phyloP scores from a whole-genome alignment of 2,329 filamentous ascomycete genomes.

The Colletotrichum costaricense region DNA sequence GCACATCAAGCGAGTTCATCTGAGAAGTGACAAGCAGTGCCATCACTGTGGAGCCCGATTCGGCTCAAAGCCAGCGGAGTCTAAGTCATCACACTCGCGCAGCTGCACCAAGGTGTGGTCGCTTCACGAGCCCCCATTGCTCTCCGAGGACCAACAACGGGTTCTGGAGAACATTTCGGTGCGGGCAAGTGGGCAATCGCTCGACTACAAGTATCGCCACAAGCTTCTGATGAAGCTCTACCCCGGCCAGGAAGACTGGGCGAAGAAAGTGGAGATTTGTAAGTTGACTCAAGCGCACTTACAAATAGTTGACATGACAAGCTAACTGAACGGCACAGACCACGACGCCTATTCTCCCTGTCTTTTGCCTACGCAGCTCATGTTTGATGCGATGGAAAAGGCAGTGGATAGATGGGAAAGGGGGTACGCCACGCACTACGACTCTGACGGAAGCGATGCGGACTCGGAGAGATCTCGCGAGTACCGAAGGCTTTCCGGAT shows the following conservation, averaged over 20 bases:
- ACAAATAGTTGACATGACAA: too few species aligned
- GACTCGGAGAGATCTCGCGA: conserved; percentile 29
- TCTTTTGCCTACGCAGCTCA: conserved; percentile 27
- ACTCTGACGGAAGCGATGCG: conserved; percentile 31
- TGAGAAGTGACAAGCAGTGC: conserved; percentile 33
- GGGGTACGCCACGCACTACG: conserved; percentile 23
- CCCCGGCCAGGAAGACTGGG: conserved; percentile 32
- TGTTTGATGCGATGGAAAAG: conserved; percentile 33
- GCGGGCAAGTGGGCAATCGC: conserved; percentile 25
- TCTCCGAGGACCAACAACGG: conserved; percentile 27
- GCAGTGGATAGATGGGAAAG: conserved; percentile 32
- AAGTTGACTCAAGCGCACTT: not conserved
- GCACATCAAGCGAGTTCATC: conserved; percentile 32
- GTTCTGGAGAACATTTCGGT: conserved; percentile 30
- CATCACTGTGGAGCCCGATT: conserved; percentile 31
- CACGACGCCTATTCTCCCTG: conserved; percentile 33
- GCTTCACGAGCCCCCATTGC: conserved; percentile 19
- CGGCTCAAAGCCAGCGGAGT: conserved; percentile 30
- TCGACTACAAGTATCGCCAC: conserved; percentile 33
- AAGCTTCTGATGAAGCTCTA: conserved; percentile 34
- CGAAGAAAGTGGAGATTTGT: conserved; percentile 31
- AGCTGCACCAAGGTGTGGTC: conserved; percentile 29
- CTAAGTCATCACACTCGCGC: conserved; percentile 30
- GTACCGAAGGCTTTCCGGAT: conserved; percentile 24
- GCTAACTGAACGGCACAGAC: not conserved